Conservation (phyloP, 2,329 filamentous ascomycete genomes). For the Dactylellina parvicollis region DNA sequence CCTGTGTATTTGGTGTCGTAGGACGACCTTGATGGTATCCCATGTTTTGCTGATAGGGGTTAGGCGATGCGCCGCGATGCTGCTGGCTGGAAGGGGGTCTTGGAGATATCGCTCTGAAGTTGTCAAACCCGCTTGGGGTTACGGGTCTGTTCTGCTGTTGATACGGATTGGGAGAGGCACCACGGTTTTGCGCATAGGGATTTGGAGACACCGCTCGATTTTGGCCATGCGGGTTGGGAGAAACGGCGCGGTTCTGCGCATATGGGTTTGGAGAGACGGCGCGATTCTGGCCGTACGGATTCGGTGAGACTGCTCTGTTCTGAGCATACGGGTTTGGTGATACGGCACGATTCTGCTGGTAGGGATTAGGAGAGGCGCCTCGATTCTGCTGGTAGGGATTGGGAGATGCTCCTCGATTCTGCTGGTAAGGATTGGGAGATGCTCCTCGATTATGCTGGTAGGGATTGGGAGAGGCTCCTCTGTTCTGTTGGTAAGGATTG, state of each 20-base stretch:
- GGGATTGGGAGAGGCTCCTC: constrained; percentile 60
- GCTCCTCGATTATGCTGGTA: constrained; percentile 54
- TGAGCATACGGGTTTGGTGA: constrained; percentile 58
- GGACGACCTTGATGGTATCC: constrained; percentile 42
- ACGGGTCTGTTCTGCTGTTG: constrained; percentile 52
- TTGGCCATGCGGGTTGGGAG: constrained; percentile 51
- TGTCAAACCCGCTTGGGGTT: constrained; percentile 55
- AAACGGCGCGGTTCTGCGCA: constrained; percentile 41
- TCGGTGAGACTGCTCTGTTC: constrained; percentile 56
- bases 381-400: constrained; percentile 48
- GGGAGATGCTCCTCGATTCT: constrained; percentile 53
- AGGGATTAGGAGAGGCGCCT: constrained; percentile 54
- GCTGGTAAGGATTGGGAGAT: constrained; percentile 53
- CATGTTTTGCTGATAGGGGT: constrained; percentile 47
- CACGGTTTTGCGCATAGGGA: constrained; percentile 58
- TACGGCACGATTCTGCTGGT: constrained; percentile 40
- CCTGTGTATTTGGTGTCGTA: constrained; percentile 38
- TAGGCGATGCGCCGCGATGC: constrained; percentile 54
- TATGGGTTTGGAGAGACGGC: constrained; percentile 55
- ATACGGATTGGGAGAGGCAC: constrained; percentile 60
- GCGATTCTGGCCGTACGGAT: constrained; percentile 36
- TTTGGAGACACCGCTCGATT: constrained; percentile 54
- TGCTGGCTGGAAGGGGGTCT: constrained; percentile 50
- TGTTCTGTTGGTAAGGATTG: constrained; percentile 58
- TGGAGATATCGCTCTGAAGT: constrained; percentile 55